phyloP scores from a whole-genome alignment of 164 flowering plant species.

The Santalum album region DNA sequence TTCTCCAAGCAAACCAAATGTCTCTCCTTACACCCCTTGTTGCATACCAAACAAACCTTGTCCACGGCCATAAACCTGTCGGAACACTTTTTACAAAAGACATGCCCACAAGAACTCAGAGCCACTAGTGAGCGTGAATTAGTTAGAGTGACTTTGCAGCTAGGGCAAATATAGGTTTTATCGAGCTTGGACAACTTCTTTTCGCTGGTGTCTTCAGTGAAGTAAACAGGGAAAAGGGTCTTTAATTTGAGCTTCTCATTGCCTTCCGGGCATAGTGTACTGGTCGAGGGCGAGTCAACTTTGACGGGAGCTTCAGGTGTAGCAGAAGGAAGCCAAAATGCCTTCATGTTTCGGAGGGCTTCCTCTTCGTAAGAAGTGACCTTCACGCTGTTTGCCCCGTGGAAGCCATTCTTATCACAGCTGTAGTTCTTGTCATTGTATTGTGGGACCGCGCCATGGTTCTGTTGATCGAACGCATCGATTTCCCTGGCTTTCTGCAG shows the following conservation, averaged over 20 bases:
- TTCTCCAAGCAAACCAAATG: constrained; percentile 58
- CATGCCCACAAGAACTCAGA: constrained; percentile 81
- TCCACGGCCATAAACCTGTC: constrained; percentile 72
- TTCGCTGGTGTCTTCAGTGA: constrained; percentile 58
- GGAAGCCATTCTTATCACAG: constrained; percentile 83
- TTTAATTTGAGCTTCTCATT: constrained; percentile 82
- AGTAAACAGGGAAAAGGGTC: constrained; percentile 60
- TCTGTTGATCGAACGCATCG: constrained; percentile 93
- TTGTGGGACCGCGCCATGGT: constrained; percentile 89
- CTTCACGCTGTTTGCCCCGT: constrained; percentile 97
- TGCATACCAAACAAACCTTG: constrained; percentile 73
- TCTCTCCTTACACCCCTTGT: constrained; percentile 67
- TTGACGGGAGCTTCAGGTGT: constrained; percentile 86
- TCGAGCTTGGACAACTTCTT: constrained; percentile 29
- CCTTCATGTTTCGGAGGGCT: constrained; percentile 92
- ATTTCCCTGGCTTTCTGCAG: constrained; percentile 84
- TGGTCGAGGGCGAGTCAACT: constrained; percentile 62
- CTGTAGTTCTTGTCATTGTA: constrained; percentile 54
- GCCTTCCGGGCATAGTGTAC: constrained; percentile 86
- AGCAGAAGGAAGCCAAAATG: constrained; percentile 98
- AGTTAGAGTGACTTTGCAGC: constrained; percentile 85
- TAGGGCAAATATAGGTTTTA: constrained; percentile 61
- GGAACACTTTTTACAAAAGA: constrained; percentile 87
- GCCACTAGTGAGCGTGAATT: constrained; percentile 68
- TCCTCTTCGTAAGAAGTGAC: constrained; percentile 88